Evolutionary conservation across 2,329 filamentous ascomycete species (phyloP).

Genomic region (Lachnellula willkommii): DNA sequence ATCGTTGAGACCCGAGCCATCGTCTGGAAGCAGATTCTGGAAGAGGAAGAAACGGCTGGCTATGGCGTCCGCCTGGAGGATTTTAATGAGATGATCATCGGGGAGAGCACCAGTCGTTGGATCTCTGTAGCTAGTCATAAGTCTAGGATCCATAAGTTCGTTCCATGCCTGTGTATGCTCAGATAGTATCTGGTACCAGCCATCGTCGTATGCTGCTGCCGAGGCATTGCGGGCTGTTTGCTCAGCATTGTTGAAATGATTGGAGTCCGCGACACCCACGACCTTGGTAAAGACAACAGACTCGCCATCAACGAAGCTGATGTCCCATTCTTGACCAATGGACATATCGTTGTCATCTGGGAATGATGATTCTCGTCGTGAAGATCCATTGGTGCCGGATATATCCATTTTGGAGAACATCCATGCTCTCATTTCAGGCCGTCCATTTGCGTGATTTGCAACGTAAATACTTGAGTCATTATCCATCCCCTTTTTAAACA

Average conservation of each 20-base stretch:
- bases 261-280: constrained; percentile 56
- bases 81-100: constrained; percentile 1
- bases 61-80: constrained; percentile 42
- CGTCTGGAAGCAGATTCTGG: constrained; percentile 39
- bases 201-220: constrained; percentile 29
- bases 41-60: constrained; percentile 46
- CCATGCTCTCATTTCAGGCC: constrained; percentile 55
- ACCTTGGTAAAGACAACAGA: constrained; percentile 54
- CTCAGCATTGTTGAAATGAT: constrained; percentile 52
- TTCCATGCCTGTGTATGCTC: constrained; percentile 15
- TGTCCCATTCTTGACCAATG: constrained; percentile 50
- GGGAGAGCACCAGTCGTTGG: constrained; percentile 46
- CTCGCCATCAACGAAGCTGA: constrained; percentile 45
- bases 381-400: constrained; percentile 17
- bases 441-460: constrained; percentile 53
- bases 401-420: constrained; percentile 42
- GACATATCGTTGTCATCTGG: constrained; percentile 56
- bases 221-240: constrained; percentile 35
- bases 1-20: constrained; percentile 48
- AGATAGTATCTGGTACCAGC: constrained; percentile 6
- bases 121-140: constrained; percentile 45
- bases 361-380: constrained; percentile 28
- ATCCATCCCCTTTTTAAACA: constrained; percentile 48
- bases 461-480: constrained; percentile 49
- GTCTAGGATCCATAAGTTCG: constrained; percentile 27